Evolutionary conservation across 2,329 filamentous ascomycete species (phyloP), one percentile per base, ranked within the genome.

Genomic region (Macrophomina phaseolina): DNA sequence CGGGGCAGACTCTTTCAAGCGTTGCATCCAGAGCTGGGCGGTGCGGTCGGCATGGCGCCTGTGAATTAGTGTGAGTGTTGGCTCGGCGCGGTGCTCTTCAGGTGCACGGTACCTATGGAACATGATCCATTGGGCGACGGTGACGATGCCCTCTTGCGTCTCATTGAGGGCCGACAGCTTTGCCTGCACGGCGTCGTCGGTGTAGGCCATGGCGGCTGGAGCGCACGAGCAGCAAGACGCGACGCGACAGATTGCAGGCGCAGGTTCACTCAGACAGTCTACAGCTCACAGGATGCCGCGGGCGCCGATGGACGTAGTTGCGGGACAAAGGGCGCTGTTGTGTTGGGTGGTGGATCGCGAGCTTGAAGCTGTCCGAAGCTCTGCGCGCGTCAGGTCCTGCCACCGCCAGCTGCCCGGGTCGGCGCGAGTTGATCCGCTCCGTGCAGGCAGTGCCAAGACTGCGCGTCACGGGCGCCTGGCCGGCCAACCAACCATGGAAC

Each of bases 101-200:
- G 32, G 58, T 16, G 38, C n/a, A 8, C 58, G 42, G 71, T 89
- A 97, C 93, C 93, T 91, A 81, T 99, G 94, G 78, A 99, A 99
- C 91, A 99, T 96, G 69, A 99, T 95, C 96, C 96, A 99, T 89
- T 98, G 94, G 67, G 95, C 93, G 69, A 97, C 94, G 42, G 92
- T 94, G 68, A 97, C 89, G 75, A 99, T 98, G 81, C 93, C 96
- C 78, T 99, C 95, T 78, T 99, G 94, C 11, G 93, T 97, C 81
- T 99, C 96, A 80, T 97, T 97, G 69, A 99, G 87, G 49, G 93
- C 92, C 38, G 94, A 96, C 64, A 99, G 90, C 83, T 97, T 97
- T 64, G 94, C 93, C 78, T 94, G 89, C 66, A 99, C 93, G 55
- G 93, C 92, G 82, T 99, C 95, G 80, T 98, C 94, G 71, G 91